A percentile compares a stretch with the other conserved stretches of the same genome.
Conservation (phyloP, 2,329 filamentous ascomycete genomes). For the Periglandula ipomoeae region DNA sequence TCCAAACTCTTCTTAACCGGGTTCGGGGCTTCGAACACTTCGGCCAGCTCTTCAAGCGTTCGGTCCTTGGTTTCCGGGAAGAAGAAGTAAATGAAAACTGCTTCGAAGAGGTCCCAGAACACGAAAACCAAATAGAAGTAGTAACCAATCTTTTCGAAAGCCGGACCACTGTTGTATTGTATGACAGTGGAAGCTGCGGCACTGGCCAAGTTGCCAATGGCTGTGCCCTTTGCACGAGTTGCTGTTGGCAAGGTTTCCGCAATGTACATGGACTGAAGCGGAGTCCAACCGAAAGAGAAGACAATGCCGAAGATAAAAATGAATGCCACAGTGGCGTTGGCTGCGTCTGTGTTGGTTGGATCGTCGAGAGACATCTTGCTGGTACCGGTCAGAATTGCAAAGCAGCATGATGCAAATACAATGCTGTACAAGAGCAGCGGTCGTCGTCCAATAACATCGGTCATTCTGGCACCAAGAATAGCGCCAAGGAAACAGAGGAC, state of each 20-base stretch:
- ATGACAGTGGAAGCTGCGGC: constrained; percentile 29
- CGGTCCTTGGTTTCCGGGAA: constrained; percentile 39
- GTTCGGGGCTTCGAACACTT: constrained; percentile 36
- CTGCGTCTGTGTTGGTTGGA: constrained; percentile 24
- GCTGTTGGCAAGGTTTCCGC: constrained; percentile 36
- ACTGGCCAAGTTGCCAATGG: constrained; percentile 32
- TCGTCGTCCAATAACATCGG: constrained; percentile 48
- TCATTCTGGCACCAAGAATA: constrained; percentile 44
- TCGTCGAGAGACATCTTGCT: constrained; percentile 32
- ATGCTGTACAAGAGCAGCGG: constrained; percentile 40
- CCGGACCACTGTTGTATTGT: constrained; percentile 34
- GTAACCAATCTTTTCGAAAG: constrained; percentile 32
- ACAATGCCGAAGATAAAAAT: constrained; percentile 43
- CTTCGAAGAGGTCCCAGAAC: constrained; percentile 35
- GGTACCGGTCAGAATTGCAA: constrained; percentile 39
- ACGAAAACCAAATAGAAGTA: constrained; percentile 37
- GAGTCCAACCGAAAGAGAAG: constrained; percentile 41
- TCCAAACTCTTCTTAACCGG: constrained; percentile 36
- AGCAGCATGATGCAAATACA: constrained; percentile 35
- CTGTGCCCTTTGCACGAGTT: constrained; percentile 36
- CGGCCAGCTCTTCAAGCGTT: constrained; percentile 44
- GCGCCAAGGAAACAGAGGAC: constrained; percentile 41
- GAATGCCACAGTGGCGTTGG: constrained; percentile 36
- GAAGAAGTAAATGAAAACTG: constrained; percentile 37
- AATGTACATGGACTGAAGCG: constrained; percentile 39